Base-by-base conservation (phyloP, 495 filamentous ascomycete genomes). In the Aspergillus indologenus region DNA sequence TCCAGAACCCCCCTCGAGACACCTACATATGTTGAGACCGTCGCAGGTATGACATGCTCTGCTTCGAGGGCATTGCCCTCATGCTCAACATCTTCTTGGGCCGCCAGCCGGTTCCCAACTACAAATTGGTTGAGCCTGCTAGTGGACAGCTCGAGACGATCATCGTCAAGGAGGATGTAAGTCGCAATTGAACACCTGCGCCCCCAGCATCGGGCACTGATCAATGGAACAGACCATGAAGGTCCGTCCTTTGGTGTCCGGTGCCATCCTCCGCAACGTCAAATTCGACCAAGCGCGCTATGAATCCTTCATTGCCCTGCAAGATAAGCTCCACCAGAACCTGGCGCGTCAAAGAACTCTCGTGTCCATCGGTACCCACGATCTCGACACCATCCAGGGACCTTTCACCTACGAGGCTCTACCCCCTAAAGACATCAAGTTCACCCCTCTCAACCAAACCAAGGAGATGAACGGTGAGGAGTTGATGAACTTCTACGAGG, bases 241-340 rank as follows among this genome's bases (percentile, higher is more conserved):
- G 70, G 86, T 98, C 53, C 83, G 94, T 45, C 94, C 92, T 29
- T 88, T 92, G 56, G 86, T 96, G 23, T 89, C 92, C 14, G 89
- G 87, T 53, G 90, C 93, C 20, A 88, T 99, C 55, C 78, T 99
- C 43, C 86, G 95, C 47, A 88, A 88, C 69, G 80, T 99, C 76
- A 93, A 87, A 65, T 97, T 99, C 79, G 93, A 90, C 53, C 81
- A 92, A 73, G 90, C 84, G 57, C 82, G 86, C 49, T 98, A 99
- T 72, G 91, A 95, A 61, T 96, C 91, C 67, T 98, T 99, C 90
- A 99, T 99, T 70, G 82, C 86, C 42, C 82, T 99, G 40, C 94
- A 99, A 79, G 94, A 99, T 78, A 98, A 97, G 78, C 85, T 99
- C 17, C 94, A 99, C 73, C 88, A 92, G 70, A 99, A 99, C 74